phyloP scores from a whole-genome alignment of 2,329 filamentous ascomycete genomes.

The Botrytis hyacinthi region DNA sequence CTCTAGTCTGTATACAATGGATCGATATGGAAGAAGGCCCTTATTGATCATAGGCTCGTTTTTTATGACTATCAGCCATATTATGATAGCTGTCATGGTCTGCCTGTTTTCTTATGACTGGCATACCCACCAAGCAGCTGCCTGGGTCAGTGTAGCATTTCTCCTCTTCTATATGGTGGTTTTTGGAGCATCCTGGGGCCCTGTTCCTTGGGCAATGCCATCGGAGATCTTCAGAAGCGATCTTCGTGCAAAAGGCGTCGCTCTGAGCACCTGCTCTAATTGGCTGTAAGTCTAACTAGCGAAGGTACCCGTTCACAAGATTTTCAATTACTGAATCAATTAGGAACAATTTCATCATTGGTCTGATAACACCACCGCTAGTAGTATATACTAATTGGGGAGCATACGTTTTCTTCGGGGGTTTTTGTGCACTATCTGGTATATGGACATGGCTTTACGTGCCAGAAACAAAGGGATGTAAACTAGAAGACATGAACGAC shows the following conservation, averaged over 20 bases:
- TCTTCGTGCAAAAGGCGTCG: conserved; percentile 62
- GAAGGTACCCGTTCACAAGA: neutral
- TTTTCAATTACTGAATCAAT: neutral
- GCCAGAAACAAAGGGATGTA: conserved; percentile 49
- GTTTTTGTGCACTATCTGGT: conserved; percentile 48
- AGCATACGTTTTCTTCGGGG: conserved; percentile 55
- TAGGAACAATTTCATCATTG: conserved; percentile 19
- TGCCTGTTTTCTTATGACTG: conserved; percentile 51
- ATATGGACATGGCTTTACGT: conserved; percentile 53
- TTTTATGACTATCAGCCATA: conserved; percentile 47
- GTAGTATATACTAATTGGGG: conserved; percentile 56
- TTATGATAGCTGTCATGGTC: conserved; percentile 54
- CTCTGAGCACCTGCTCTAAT: conserved; percentile 59
- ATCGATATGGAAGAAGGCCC: conserved; percentile 46
- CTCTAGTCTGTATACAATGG: conserved; percentile 49
- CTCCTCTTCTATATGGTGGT: conserved; percentile 61
- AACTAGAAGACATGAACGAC: conserved; percentile 53
- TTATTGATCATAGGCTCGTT: conserved; percentile 46
- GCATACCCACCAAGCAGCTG: conserved; percentile 49
- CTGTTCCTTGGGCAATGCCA: conserved; percentile 42
- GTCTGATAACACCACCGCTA: conserved; percentile 62
- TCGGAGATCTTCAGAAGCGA: conserved; percentile 62
- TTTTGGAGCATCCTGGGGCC: conserved; percentile 45
- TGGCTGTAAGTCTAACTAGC: conserved; percentile 47
- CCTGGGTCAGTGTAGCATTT: conserved; percentile 55